Evolutionary conservation across 495 filamentous ascomycete species (phyloP).

Genomic region (Aspergillus kassunensis): DNA sequence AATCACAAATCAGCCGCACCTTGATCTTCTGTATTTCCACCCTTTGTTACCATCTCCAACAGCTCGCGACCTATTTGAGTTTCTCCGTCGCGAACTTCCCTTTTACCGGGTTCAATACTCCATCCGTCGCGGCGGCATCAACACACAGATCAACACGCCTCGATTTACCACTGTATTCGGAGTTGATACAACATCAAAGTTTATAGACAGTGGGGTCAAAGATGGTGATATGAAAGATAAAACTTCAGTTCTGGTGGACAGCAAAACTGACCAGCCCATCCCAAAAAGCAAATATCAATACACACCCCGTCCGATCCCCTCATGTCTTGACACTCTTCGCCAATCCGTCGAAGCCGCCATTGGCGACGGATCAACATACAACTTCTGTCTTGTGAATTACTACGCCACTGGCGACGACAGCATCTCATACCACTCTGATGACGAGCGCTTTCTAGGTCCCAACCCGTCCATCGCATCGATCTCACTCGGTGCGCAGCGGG

Average conservation of each 20-base stretch:
- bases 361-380: slow-evolving; percentile 50
- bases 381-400: slow-evolving; percentile 75
- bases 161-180: slow-evolving; percentile 71
- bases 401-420: slow-evolving; percentile 66
- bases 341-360: slow-evolving; percentile 54
- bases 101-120: slow-evolving; percentile 72
- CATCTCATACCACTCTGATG: slow-evolving; percentile 72
- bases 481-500: slow-evolving; percentile 59
- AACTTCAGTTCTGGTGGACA: slow-evolving; percentile 11
- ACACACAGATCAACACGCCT: slow-evolving; percentile 63
- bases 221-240: neutral
- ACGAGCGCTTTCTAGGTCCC: slow-evolving; percentile 67
- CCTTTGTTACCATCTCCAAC: slow-evolving; percentile 55
- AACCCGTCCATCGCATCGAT: slow-evolving; percentile 68
- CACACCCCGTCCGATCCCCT: slow-evolving; percentile 60
- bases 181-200: slow-evolving; percentile 56
- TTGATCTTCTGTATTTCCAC: slow-evolving; percentile 65
- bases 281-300: slow-evolving; percentile 48
- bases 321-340: slow-evolving; percentile 57
- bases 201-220: neutral
- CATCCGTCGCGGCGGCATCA: slow-evolving; percentile 54
- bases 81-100: slow-evolving; percentile 57
- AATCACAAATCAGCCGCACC: slow-evolving; percentile 59
- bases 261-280: slow-evolving; percentile 25
- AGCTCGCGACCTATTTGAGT: slow-evolving; percentile 57